Percentiles rank a stretch among this genome's conserved stretches.
phyloP scores from a whole-genome alignment of 108 stramenopile genomes.

The Cyclostephanos invisitatus region DNA sequence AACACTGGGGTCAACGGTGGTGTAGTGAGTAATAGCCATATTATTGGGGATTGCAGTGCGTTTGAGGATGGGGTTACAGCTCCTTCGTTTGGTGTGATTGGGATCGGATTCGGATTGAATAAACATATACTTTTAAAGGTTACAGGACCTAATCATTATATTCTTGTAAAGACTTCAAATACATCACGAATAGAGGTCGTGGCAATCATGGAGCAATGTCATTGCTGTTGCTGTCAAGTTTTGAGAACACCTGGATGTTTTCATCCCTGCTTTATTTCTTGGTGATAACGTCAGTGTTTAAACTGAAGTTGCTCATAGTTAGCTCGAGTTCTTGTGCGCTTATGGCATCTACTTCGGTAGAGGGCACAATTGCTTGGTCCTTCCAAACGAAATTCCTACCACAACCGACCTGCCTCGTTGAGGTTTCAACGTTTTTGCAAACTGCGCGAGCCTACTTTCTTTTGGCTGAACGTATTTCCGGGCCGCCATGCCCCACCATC shows the following conservation, averaged over 20 bases:
- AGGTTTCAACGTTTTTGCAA: neutral
- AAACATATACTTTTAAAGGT: too few relatives aligned
- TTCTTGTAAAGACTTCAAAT: neutral
- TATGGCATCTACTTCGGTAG: slow-evolving; percentile 23
- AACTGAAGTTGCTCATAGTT: slow-evolving; percentile 5
- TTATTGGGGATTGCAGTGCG: too few relatives aligned
- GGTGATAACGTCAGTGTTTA: slow-evolving; percentile 14
- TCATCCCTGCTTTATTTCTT: slow-evolving; percentile 20
- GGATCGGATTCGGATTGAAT: too few relatives aligned
- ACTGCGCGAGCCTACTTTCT: neutral
- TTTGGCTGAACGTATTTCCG: neutral
- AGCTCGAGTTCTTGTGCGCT: slow-evolving; percentile 24
- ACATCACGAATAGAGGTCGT: slow-evolving; percentile 5
- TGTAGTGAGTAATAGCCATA: too few relatives aligned
- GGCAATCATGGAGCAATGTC: slow-evolving; percentile 5
- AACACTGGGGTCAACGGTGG: too few relatives aligned
- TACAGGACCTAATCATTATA: too few relatives aligned
- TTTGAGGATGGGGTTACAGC: too few relatives aligned
- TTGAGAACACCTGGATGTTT: slow-evolving; percentile 12
- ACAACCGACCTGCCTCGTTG: slow-evolving; percentile 17
- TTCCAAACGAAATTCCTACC: slow-evolving; percentile 24
- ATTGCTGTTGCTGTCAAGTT: slow-evolving; percentile 10
- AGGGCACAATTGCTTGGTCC: slow-evolving; percentile 27
- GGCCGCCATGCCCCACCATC: slow-evolving; percentile 10
- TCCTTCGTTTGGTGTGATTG: too few relatives aligned